Conservation (phyloP, 495 filamentous ascomycete genomes). For the Penicillium subrubescens region DNA sequence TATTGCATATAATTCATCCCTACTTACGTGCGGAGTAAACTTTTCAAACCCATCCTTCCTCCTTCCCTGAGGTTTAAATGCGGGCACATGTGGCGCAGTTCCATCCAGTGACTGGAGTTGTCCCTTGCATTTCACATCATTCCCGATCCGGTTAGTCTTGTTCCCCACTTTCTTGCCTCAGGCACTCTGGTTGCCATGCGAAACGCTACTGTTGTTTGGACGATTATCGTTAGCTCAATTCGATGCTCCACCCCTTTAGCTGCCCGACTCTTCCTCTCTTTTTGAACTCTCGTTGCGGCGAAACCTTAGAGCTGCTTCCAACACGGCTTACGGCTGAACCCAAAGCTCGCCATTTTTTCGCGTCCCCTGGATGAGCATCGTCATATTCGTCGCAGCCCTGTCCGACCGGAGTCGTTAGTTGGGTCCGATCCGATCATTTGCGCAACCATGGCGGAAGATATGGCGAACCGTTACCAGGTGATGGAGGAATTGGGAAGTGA, state of each 20-base stretch:
- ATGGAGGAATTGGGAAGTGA: constrained; percentile 90
- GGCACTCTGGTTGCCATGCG: constrained; percentile 44
- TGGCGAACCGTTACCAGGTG: constrained; percentile 82
- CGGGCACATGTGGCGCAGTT: constrained; percentile 1
- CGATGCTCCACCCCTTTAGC: constrained; percentile 32
- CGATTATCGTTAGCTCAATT: constrained; percentile 23
- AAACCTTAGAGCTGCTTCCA: constrained; percentile 10
- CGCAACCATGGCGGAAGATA: constrained; percentile 56
- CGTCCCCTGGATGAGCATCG: constrained; percentile 23
- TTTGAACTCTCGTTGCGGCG: constrained; percentile 12
- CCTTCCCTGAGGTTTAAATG: not conserved
- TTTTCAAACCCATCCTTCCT: not conserved
- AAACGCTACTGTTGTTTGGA: constrained; percentile 41
- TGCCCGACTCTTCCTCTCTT: constrained; percentile 18
- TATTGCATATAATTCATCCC: not conserved
- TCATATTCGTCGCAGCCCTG: constrained; percentile 19
- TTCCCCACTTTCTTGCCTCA: constrained; percentile 27
- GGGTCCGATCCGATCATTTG: constrained; percentile 23
- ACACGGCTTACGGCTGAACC: constrained; percentile 4
- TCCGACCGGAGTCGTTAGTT: constrained; percentile 22
- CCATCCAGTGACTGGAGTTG: constrained; percentile 5
- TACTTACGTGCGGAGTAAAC: not conserved
- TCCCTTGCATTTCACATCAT: constrained; percentile 17
- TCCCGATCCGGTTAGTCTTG: constrained; percentile 3
- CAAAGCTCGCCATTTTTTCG: constrained; percentile 9